These are phyloP conservation scores for Phytopythium mirpurense DNA, from an alignment of 352 stramenopile species.

Conservation along the genomic window DNA sequence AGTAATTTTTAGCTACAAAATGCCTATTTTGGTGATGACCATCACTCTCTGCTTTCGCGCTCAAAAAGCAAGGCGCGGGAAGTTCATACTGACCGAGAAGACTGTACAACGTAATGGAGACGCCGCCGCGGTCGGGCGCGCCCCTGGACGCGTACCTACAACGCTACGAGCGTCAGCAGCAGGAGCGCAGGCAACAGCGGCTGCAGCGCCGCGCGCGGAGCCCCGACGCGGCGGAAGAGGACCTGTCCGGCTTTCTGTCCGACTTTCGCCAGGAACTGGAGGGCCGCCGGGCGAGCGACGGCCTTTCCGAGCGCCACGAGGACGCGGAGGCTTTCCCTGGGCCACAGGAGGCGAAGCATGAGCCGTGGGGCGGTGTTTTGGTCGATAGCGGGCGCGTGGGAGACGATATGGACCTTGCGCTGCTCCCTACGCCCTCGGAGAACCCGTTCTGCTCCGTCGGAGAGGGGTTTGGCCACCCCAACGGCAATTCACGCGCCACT, in stretches of 20 bases:
- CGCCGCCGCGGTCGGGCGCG: slow-evolving; percentile 11
- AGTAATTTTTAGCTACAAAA: too few relatives aligned
- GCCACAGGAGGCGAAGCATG: not conserved
- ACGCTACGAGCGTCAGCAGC: slow-evolving; percentile 47
- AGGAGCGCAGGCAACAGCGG: slow-evolving; percentile 22
- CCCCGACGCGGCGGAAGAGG: slow-evolving; percentile 16
- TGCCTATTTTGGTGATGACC: slow-evolving; percentile 1
- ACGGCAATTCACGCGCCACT: slow-evolving; percentile 10
- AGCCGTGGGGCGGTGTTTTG: not conserved
- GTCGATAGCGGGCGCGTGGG: not conserved
- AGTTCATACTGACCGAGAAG: too few relatives aligned
- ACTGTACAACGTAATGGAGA: slow-evolving; percentile 26
- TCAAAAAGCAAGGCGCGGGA: slow-evolving; percentile 3
- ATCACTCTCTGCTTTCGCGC: slow-evolving; percentile 3
- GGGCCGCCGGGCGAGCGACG: not conserved
- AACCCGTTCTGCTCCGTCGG: slow-evolving; percentile 2
- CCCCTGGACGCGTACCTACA: slow-evolving; percentile 41
- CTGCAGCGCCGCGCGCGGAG: slow-evolving; percentile 12
- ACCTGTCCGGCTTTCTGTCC: slow-evolving; percentile 24
- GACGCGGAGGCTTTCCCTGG: not conserved
- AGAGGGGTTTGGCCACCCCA: slow-evolving; percentile 12
- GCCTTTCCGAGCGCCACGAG: not conserved
- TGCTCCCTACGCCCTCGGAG: slow-evolving; percentile 15
- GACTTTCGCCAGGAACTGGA: slow-evolving; percentile 9
- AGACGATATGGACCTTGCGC: slow-evolving; percentile 32